phyloP scores from a whole-genome alignment of 2,329 filamentous ascomycete species.

The Exophiala alcalophila region DNA sequence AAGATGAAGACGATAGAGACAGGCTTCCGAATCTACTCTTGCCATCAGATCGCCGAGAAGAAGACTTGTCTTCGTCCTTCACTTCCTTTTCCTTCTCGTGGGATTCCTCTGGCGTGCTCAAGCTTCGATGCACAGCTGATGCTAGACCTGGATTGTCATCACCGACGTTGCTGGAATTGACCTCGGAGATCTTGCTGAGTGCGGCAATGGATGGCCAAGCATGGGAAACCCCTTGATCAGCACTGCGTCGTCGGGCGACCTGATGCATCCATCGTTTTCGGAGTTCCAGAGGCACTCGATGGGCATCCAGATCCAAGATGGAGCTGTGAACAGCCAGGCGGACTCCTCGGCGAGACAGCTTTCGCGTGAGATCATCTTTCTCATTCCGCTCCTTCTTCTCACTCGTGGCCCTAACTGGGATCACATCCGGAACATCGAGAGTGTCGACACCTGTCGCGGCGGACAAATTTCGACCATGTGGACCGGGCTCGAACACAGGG shows the following conservation, averaged over 20 bases:
- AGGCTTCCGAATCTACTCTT: no score
- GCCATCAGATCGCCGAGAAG: no score
- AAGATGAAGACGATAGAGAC: no score
- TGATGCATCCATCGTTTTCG: conserved; percentile 30
- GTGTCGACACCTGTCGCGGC: conserved; percentile 26
- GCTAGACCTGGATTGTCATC: not conserved
- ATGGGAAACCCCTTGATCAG: conserved; percentile 2
- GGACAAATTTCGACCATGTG: conserved; percentile 27
- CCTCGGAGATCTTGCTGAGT: conserved; percentile 27
- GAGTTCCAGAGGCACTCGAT: conserved; percentile 24
- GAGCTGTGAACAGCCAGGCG: conserved; percentile 30
- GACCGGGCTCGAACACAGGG: conserved; percentile 21
- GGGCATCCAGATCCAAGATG: conserved; percentile 28
- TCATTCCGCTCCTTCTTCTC: conserved; percentile 10
- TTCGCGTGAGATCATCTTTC: conserved; percentile 13
- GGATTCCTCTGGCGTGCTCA: conserved; percentile 5
- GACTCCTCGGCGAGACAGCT: conserved; percentile 28
- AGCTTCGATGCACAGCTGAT: not conserved
- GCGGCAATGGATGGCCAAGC: conserved; percentile 17
- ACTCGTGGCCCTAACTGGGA: conserved; percentile 9
- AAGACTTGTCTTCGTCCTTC: conserved; percentile 28
- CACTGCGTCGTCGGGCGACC: conserved; percentile 6
- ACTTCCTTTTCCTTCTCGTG: not conserved
- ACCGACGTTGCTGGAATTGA: conserved; percentile 16
- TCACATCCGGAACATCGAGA: conserved; percentile 24